Evolutionary conservation across 1,284 basidiomycete genomes (phyloP).

Genomic region (Singerocomus rubriflavus): DNA sequence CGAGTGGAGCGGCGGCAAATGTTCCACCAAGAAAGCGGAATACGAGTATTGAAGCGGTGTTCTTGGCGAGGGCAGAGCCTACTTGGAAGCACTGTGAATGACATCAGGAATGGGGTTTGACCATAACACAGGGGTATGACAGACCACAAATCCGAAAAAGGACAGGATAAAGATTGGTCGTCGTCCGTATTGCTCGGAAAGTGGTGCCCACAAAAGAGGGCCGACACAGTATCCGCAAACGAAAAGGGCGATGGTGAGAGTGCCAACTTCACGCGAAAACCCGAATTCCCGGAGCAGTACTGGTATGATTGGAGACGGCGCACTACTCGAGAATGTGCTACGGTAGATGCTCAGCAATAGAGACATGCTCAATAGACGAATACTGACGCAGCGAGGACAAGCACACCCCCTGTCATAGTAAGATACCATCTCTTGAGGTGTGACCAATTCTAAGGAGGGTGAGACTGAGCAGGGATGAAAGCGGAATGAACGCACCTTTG

Average conservation of each 20-base stretch:
- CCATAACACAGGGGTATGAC: conserved; percentile 6
- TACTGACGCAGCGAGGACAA: conserved; percentile 66
- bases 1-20: conserved; percentile 46
- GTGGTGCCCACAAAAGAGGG: conserved; percentile 63
- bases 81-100: conserved; percentile 54
- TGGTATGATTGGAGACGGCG: conserved; percentile 47
- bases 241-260: conserved; percentile 51
- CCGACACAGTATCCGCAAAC: conserved; percentile 57
- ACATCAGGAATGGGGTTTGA: not conserved
- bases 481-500: conserved; percentile 32
- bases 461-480: not conserved
- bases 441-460: conserved; percentile 52
- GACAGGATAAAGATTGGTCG: conserved; percentile 66
- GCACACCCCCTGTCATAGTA: conserved; percentile 54
- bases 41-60: conserved; percentile 55
- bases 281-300: conserved; percentile 51
- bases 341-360: conserved; percentile 10
- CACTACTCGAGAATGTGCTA: conserved; percentile 63
- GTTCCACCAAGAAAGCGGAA: conserved; percentile 66
- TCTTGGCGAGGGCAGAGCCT: conserved; percentile 57
- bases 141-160: conserved; percentile 61
- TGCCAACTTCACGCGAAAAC: conserved; percentile 52
- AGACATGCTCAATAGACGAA: not conserved
- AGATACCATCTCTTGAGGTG: conserved; percentile 58
- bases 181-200: conserved; percentile 54